These are phyloP conservation scores for Pezicula carpinea DNA, from an alignment of 2,329 filamentous ascomycete species.

Conservation along the genomic window DNA sequence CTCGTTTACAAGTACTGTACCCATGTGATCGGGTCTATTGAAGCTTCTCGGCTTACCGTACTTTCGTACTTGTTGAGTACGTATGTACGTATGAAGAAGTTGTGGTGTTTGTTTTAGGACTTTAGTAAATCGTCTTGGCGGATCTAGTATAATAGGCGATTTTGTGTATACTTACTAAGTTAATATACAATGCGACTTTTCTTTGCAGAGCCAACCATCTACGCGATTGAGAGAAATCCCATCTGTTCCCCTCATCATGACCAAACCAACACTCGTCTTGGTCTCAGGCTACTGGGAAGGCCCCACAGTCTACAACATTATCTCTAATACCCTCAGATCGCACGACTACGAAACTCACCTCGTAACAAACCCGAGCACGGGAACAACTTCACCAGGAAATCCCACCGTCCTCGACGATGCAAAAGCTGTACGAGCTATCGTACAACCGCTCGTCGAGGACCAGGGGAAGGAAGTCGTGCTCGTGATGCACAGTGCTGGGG, in stretches of 20 bases:
- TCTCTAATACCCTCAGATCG: conserved; percentile 8
- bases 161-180: too few species aligned
- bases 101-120: too few species aligned
- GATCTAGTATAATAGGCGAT: too few species aligned
- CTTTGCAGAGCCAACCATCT: too few species aligned
- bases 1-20: too few species aligned
- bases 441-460: conserved; percentile 13
- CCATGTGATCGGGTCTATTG: too few species aligned
- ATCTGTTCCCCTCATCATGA: background rate
- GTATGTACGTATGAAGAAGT: too few species aligned
- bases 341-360: conserved; percentile 3
- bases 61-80: too few species aligned
- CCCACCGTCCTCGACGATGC: conserved; percentile 21
- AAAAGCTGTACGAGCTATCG: conserved; percentile 10
- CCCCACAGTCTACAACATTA: conserved; percentile 9
- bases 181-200: too few species aligned
- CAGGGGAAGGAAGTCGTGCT: conserved; percentile 14
- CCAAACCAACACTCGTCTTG: conserved; percentile 16
- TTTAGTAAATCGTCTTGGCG: too few species aligned
- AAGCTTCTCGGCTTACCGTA: too few species aligned
- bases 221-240: background rate
- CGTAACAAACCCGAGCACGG: conserved; percentile 16
- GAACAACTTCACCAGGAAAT: conserved; percentile 13
- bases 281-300: conserved; percentile 25
- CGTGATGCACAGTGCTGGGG: conserved; percentile 20